A percentile compares a stretch with the other conserved stretches of the same genome.
These are phyloP conservation scores for Camellia lanceoleosa DNA, from an alignment of 148 eudicot genomes.

Conservation along the genomic window DNA sequence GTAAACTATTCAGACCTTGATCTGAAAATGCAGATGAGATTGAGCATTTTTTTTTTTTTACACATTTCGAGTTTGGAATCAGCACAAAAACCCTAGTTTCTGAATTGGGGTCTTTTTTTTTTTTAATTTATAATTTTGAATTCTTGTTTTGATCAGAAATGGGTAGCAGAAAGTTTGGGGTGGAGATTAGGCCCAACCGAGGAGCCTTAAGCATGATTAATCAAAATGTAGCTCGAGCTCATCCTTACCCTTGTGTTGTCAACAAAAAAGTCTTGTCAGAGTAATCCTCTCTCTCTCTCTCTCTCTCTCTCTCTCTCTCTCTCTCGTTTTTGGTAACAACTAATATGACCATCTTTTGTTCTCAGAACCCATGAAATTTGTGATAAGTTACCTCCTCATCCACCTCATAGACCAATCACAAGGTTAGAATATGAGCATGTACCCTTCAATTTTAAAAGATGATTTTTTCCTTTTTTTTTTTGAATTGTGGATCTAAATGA, in stretches of 20 bases:
- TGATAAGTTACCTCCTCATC: constrained; percentile 33
- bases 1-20: constrained; percentile 20
- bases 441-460: neutral
- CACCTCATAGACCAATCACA: constrained; percentile 45
- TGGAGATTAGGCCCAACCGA: constrained; percentile 46
- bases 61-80: constrained; percentile 17
- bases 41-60: constrained; percentile 9
- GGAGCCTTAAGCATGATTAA: constrained; percentile 60
- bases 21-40: neutral
- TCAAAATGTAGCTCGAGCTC: constrained; percentile 52
- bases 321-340: neutral
- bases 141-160: constrained; percentile 21
- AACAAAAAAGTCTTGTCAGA: constrained; percentile 43
- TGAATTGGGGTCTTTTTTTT: no score
- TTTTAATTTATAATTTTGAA: neutral
- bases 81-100: neutral
- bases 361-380: constrained; percentile 31
- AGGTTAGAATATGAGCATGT: constrained; percentile 26
- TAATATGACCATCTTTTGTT: neutral
- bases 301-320: no score
- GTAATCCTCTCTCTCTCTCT: constrained; percentile 18
- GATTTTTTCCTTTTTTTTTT: neutral
- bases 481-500: constrained; percentile 1
- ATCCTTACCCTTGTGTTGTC: constrained; percentile 35
- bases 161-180: constrained; percentile 46